phyloP scores from a whole-genome alignment of 192 early-diverging fungal species.

The Neocallimastix lanati region DNA sequence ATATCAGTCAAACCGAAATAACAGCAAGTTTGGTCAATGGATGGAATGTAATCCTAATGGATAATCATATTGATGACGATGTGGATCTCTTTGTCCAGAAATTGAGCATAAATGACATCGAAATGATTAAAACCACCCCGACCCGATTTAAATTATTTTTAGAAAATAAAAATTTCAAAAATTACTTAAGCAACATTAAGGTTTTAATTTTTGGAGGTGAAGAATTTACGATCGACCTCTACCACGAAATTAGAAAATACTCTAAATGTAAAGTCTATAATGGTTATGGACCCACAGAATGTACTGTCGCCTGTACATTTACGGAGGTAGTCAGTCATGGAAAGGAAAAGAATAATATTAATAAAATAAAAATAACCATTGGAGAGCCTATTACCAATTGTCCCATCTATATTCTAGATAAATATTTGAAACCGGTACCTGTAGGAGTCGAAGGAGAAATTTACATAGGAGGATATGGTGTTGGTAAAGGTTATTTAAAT shows the following conservation, averaged over 20 bases:
- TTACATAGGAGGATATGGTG: constrained; percentile 11
- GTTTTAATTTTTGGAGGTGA: neutral
- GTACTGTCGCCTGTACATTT: neutral
- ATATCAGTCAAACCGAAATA: neutral
- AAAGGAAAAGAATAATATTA: neutral
- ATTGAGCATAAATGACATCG: neutral
- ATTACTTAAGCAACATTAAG: neutral
- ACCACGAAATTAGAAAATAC: neutral
- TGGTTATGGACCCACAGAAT: constrained; percentile 15
- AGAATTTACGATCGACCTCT: neutral
- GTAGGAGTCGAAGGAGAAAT: constrained; percentile 15
- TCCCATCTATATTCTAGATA: constrained; percentile 10
- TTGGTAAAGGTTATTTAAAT: constrained; percentile 17
- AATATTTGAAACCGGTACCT: constrained; percentile 3
- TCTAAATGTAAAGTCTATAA: constrained; percentile 3
- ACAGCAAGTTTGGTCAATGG: neutral
- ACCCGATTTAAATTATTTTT: neutral
- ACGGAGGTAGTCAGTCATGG: neutral
- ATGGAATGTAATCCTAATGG: neutral
- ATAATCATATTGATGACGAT: neutral
- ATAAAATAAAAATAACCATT: constrained; percentile 5
- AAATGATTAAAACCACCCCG: neutral
- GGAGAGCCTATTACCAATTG: constrained; percentile 4
- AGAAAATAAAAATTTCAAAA: neutral
- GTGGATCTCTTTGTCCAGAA: neutral